These are phyloP conservation scores for Saururus chinensis DNA, from an alignment of 164 flowering plant genomes.

Conservation along the genomic window DNA sequence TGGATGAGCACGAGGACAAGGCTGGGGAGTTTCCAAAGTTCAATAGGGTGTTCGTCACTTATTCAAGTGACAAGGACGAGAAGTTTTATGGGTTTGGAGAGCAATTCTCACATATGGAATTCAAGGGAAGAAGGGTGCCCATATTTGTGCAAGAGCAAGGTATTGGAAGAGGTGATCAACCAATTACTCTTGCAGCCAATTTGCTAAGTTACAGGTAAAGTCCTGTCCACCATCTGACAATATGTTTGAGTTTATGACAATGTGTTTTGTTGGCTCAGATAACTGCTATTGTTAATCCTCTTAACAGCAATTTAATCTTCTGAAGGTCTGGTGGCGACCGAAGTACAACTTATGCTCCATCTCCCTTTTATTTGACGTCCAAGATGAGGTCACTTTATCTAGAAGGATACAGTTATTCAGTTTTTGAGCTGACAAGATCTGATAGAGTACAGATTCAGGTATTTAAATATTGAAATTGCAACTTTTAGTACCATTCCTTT, in stretches of 20 bases:
- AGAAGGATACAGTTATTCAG: constrained; percentile 69
- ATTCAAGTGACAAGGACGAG: constrained; percentile 59
- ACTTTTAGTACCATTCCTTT: neutral
- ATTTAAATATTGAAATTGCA: neutral
- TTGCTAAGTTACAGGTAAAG: constrained; percentile 73
- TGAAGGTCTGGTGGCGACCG: constrained; percentile 77
- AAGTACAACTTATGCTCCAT: constrained; percentile 85
- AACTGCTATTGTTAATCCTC: neutral
- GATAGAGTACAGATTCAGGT: constrained; percentile 83
- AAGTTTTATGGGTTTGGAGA: constrained; percentile 79
- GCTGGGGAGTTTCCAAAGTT: constrained; percentile 18
- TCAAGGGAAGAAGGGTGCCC: constrained; percentile 77
- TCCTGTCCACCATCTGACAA: neutral
- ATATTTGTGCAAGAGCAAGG: constrained; percentile 89
- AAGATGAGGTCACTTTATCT: constrained; percentile 75
- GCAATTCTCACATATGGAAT: constrained; percentile 78
- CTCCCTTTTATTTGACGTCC: constrained; percentile 79
- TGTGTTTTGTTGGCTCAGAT: neutral
- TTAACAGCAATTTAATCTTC: neutral
- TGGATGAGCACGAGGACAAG: constrained; percentile 13
- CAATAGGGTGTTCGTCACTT: constrained; percentile 54
- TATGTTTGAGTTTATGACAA: neutral
- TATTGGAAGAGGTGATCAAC: constrained; percentile 89
- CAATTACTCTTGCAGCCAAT: constrained; percentile 71
- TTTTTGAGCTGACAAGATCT: constrained; percentile 56